A percentile compares a stretch with the other conserved stretches of the same genome.
Conservation (phyloP, 1,284 basidiomycete species). For the Naganishia liquefaciens region DNA sequence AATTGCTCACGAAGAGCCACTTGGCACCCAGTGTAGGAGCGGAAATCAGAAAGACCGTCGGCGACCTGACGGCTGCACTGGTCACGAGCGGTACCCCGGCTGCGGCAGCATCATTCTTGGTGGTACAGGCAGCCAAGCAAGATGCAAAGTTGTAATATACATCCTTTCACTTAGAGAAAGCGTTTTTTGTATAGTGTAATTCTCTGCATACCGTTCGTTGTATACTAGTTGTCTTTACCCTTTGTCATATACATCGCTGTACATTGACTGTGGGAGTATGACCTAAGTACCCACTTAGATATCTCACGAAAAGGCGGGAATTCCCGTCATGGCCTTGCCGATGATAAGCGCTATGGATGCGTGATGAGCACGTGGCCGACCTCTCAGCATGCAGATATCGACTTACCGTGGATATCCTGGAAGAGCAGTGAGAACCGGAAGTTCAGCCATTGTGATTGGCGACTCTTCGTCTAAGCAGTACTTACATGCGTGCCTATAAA, state of each 20-base stretch:
- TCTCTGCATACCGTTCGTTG: conserved; percentile 21
- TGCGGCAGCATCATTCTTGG: conserved; percentile 63
- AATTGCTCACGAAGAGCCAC: conserved; percentile 63
- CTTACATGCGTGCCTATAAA: conserved; percentile 60
- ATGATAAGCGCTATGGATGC: conserved; percentile 68
- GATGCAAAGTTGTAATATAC: conserved; percentile 3
- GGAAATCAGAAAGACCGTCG: conserved; percentile 74
- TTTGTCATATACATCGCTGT: background rate
- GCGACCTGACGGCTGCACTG: conserved; percentile 74
- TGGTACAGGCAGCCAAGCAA: conserved; percentile 63
- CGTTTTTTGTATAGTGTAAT: background rate
- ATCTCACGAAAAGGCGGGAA: conserved; percentile 68
- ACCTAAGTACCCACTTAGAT: background rate
- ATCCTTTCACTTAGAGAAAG: background rate
- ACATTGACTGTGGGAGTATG: background rate
- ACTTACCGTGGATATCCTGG: conserved; percentile 69
- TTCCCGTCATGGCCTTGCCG: conserved; percentile 85
- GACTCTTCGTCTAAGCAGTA: conserved; percentile 16
- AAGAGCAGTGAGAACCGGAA: conserved; percentile 1
- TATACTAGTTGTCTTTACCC: conserved; percentile 10
- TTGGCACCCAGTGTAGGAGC: conserved; percentile 59
- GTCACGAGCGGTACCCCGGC: conserved; percentile 60
- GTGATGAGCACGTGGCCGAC: conserved; percentile 5
- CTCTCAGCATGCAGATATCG: background rate
- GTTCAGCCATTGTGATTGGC: background rate